Percentiles rank a stretch among this genome's conserved stretches.
phyloP scores from a whole-genome alignment of 805 yeast species.

The Isabelozyma pseudorhagii region DNA sequence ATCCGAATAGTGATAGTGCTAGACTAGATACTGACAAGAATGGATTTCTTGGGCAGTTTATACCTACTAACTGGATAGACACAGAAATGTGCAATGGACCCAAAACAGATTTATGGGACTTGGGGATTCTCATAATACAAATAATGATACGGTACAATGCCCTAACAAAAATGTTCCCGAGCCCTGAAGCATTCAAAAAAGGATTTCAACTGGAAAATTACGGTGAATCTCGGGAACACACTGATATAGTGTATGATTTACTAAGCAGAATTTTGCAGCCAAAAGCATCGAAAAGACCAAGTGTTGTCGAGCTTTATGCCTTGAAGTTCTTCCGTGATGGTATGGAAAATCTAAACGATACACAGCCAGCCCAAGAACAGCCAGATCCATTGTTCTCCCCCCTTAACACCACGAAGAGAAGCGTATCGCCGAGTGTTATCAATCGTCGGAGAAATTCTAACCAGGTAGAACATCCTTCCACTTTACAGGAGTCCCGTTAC shows the following conservation, averaged over 20 bases:
- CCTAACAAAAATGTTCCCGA: slow-evolving; percentile 56
- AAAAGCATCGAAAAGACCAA: slow-evolving; percentile 68
- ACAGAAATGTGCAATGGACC: slow-evolving; percentile 65
- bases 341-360: slow-evolving; percentile 14
- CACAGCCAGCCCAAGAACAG: neutral
- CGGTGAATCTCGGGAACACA: slow-evolving; percentile 62
- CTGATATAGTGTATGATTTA: slow-evolving; percentile 65
- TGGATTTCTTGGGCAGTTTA: slow-evolving; percentile 4
- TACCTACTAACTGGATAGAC: slow-evolving; percentile 61
- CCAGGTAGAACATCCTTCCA: slow-evolving; percentile 6
- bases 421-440: slow-evolving; percentile 9
- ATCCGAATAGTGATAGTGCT: slow-evolving; percentile 10
- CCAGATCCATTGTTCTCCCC: neutral
- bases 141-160: slow-evolving; percentile 49
- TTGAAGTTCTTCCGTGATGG: slow-evolving; percentile 78
- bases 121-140: slow-evolving; percentile 67
- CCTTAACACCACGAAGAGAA: neutral
- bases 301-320: slow-evolving; percentile 82
- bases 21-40: neutral
- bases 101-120: slow-evolving; percentile 91
- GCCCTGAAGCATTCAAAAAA: slow-evolving; percentile 38
- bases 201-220: slow-evolving; percentile 29
- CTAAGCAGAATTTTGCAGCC: slow-evolving; percentile 61
- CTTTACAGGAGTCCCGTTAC: slow-evolving; percentile 48
- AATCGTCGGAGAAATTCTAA: slow-evolving; percentile 21